Conservation (phyloP, 768 basidiomycete species). For the Dentipellis sp. region DNA sequence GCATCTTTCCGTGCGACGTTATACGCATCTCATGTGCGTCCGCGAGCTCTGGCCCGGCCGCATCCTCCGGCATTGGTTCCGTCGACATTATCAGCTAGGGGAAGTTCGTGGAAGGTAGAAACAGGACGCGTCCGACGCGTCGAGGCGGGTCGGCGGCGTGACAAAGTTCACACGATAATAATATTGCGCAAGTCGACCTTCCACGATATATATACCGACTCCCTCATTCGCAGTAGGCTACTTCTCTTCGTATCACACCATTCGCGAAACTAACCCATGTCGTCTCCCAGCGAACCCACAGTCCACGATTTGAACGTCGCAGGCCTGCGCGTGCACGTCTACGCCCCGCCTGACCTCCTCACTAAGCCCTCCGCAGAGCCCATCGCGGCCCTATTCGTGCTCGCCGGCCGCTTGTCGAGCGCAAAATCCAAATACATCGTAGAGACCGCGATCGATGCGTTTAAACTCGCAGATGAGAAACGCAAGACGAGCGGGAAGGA, state of each 20-base stretch:
- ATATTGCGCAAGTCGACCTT: too few relatives aligned
- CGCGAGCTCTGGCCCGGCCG: too few relatives aligned
- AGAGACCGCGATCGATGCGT: slow-evolving; percentile 23
- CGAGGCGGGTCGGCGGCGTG: too few relatives aligned
- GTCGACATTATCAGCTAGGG: too few relatives aligned
- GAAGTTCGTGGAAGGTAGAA: too few relatives aligned
- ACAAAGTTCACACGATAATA: too few relatives aligned
- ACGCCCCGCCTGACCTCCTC: slow-evolving; percentile 12
- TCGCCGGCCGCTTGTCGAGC: slow-evolving; percentile 35
- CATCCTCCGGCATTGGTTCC: too few relatives aligned
- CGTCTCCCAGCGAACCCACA: neutral
- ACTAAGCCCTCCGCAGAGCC: slow-evolving; percentile 3
- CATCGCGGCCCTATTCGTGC: slow-evolving; percentile 31
- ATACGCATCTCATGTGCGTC: slow-evolving; percentile 35
- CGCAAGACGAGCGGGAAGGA: slow-evolving; percentile 8
- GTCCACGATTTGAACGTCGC: slow-evolving; percentile 19
- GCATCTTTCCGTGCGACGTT: slow-evolving; percentile 47
- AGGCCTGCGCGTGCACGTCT: slow-evolving; percentile 22
- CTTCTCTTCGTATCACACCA: too few relatives aligned
- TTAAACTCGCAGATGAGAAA: slow-evolving; percentile 20
- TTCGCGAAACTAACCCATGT: neutral
- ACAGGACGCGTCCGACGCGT: too few relatives aligned
- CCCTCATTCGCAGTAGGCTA: too few relatives aligned
- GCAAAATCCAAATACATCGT: slow-evolving; percentile 23
- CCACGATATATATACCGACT: too few relatives aligned